Percentiles rank a stretch among this genome's conserved stretches.
Evolutionary conservation across 2,329 filamentous ascomycete species (phyloP).

Genomic region (Anthostomella pinea): DNA sequence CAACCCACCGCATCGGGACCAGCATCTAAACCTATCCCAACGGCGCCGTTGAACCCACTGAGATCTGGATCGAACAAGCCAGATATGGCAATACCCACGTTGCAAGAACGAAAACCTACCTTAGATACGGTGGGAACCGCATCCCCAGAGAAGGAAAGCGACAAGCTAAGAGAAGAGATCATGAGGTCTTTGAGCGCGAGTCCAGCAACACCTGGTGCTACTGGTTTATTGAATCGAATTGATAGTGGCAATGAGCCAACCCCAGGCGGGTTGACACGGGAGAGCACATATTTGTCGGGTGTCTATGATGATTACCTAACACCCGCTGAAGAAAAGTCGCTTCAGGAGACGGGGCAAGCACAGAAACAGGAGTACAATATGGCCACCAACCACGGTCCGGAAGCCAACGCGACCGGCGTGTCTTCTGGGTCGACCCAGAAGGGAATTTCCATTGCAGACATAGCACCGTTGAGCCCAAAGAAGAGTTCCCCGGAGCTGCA

Average conservation of each 20-base stretch:
- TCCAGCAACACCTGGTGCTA: constrained; percentile 23
- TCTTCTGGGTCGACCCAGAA: no score
- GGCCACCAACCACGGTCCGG: constrained; percentile 1
- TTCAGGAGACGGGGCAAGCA: constrained; percentile 28
- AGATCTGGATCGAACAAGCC: constrained; percentile 34
- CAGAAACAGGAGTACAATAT: constrained; percentile 20
- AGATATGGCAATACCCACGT: constrained; percentile 34
- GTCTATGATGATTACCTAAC: constrained; percentile 69
- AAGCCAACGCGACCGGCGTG: constrained; percentile 2
- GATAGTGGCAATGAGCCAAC: constrained; percentile 11
- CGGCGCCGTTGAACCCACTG: constrained; percentile 44
- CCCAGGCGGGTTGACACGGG: constrained; percentile 34
- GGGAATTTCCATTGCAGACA: constrained; percentile 13
- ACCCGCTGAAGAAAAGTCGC: constrained; percentile 42
- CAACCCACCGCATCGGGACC: constrained; percentile 17
- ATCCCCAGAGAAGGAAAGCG: constrained; percentile 64
- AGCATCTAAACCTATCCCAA: constrained; percentile 36
- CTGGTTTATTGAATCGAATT: constrained; percentile 10
- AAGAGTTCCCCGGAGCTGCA: constrained; percentile 15
- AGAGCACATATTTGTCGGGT: constrained; percentile 62
- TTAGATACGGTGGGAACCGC: constrained; percentile 48
- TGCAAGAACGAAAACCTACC: constrained; percentile 41
- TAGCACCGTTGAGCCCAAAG: constrained; percentile 20
- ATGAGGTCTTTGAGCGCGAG: constrained; percentile 63
- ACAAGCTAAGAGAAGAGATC: constrained; percentile 71